A percentile compares a stretch with the other conserved stretches of the same genome.
phyloP scores from a whole-genome alignment of 768 basidiomycete species.

The Lactifluus rugatus region DNA sequence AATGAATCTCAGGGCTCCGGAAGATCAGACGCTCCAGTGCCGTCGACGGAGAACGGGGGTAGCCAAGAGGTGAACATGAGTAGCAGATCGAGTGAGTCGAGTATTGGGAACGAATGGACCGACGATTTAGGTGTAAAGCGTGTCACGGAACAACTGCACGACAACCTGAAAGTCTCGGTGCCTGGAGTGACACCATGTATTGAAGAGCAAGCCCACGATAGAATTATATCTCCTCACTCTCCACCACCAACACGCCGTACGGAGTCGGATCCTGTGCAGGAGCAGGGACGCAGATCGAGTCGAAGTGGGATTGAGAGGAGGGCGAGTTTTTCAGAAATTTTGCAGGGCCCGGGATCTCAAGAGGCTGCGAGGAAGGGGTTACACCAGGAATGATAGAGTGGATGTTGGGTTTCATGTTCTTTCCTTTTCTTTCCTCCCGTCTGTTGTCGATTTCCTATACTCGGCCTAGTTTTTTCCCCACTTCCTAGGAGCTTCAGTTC shows the following conservation, averaged over 20 bases:
- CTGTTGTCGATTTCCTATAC: too few relatives aligned
- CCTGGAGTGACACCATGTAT: not conserved
- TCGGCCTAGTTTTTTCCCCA: not conserved
- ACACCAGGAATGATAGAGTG: too few relatives aligned
- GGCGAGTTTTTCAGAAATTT: not conserved
- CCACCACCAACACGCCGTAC: conserved; percentile 4
- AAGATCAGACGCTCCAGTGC: not conserved
- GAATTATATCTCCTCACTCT: not conserved
- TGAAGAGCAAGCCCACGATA: not conserved
- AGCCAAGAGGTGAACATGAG: not conserved
- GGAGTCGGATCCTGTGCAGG: conserved; percentile 6
- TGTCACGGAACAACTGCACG: conserved; percentile 2
- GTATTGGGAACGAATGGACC: not conserved
- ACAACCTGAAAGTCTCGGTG: not conserved
- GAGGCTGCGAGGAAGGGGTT: not conserved
- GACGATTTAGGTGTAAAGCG: not conserved
- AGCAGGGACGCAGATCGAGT: not conserved
- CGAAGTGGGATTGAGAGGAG: not conserved
- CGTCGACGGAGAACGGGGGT: not conserved
- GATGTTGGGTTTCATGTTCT: not conserved
- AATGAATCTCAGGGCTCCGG: conserved; percentile 4
- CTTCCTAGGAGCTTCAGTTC: conserved; percentile 1
- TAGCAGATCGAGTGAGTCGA: not conserved
- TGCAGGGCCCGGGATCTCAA: not conserved
- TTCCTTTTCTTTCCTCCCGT: not conserved